Conservation (phyloP, 2,329 filamentous ascomycete genomes). For the Nothopassalora personata region DNA sequence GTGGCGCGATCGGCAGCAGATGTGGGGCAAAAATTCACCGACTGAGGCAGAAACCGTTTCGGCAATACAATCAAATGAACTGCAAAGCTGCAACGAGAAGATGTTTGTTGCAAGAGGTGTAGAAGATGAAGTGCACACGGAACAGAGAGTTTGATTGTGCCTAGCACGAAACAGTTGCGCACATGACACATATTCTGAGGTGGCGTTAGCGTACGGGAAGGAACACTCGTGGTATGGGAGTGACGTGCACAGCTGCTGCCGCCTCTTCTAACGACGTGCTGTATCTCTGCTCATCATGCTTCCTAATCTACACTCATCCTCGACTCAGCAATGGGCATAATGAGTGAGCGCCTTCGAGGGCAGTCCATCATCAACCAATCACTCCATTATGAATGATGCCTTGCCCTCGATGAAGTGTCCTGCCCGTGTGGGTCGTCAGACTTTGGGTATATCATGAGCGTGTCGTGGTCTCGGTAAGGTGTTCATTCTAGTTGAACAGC, state of each 20-base stretch:
- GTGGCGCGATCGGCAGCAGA: not conserved
- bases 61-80: no score
- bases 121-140: not conserved
- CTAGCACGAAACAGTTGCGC: not conserved
- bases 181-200: not conserved
- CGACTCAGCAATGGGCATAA: not conserved
- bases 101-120: no score
- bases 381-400: not conserved
- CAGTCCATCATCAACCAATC: not conserved
- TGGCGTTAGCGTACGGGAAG: not conserved
- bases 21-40: not conserved
- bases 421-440: not conserved
- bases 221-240: not conserved
- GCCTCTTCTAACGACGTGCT: not conserved
- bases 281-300: not conserved
- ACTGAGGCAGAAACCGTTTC: not conserved
- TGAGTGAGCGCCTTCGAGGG: not conserved
- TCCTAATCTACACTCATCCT: not conserved
- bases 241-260: not conserved
- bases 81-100: no score
- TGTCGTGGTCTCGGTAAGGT: slow-evolving; percentile 36
- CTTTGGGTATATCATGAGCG: slow-evolving; percentile 5
- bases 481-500: slow-evolving; percentile 37
- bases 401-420: not conserved
- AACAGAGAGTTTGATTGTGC: not conserved